phyloP scores from a whole-genome alignment of 2,329 filamentous ascomycete species.

The Neofusicoccum laricinum region DNA sequence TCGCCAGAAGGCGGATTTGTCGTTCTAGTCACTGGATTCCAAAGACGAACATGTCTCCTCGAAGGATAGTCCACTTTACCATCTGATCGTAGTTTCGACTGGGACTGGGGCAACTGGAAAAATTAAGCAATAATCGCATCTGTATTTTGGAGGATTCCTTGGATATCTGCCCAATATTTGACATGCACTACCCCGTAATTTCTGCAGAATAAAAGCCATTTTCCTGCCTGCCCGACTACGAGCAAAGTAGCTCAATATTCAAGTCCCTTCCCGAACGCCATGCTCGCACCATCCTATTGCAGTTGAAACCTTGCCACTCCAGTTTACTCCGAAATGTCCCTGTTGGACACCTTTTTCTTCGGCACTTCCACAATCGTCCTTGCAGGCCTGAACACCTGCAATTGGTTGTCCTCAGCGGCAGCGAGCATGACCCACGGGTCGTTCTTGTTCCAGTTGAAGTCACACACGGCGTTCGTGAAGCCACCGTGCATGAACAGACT shows the following conservation, averaged over 20 bases:
- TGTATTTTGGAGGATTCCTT: not conserved
- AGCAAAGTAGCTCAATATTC: conserved; percentile 10
- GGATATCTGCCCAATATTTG: conserved; percentile 13
- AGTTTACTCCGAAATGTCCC: conserved; percentile 36
- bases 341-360: conserved; percentile 34
- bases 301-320: not conserved
- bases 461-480: conserved; percentile 92
- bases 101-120: not conserved
- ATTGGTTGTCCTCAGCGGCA: conserved; percentile 91
- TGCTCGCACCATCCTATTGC: not conserved
- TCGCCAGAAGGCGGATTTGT: not conserved
- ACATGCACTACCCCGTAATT: not conserved
- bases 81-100: too few relatives aligned
- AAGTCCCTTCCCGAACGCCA: conserved; percentile 7
- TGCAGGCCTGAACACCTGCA: conserved; percentile 69
- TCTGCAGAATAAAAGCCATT: conserved; percentile 8
- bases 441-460: conserved; percentile 97
- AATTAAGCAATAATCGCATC: not conserved
- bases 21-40: not conserved
- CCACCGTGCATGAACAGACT: conserved; percentile 98
- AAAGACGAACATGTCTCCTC: too few relatives aligned
- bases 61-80: too few relatives aligned
- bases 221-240: not conserved
- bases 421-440: conserved; percentile 96
- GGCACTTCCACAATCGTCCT: conserved; percentile 36